phyloP scores from a whole-genome alignment of 2,329 filamentous ascomycete genomes.

The Emmonsiellopsis sp. region DNA sequence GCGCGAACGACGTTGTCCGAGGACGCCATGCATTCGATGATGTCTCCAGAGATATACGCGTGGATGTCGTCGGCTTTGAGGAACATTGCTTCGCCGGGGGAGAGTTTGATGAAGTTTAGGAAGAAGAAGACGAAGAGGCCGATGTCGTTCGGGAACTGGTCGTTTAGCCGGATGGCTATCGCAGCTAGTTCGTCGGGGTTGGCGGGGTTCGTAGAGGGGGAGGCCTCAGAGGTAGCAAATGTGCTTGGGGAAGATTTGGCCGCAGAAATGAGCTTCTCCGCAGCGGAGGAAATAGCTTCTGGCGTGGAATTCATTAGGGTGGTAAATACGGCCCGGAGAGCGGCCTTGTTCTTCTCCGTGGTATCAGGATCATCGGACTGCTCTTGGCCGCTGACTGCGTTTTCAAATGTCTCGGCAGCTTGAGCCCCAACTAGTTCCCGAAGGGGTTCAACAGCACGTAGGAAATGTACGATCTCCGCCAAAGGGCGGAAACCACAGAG shows the following conservation, averaged over 20 bases:
- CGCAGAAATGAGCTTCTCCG: slow-evolving; percentile 59
- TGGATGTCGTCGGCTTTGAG: slow-evolving; percentile 95
- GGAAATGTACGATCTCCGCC: slow-evolving; percentile 75
- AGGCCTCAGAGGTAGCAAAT: slow-evolving; percentile 54
- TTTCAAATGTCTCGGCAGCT: slow-evolving; percentile 45
- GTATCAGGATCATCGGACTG: slow-evolving; percentile 37
- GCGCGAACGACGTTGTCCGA: slow-evolving; percentile 98
- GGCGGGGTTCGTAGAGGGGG: slow-evolving; percentile 25
- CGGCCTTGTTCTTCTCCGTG: slow-evolving; percentile 61
- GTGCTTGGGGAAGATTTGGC: slow-evolving; percentile 57
- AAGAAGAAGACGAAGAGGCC: slow-evolving; percentile 95
- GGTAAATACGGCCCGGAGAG: slow-evolving; percentile 64
- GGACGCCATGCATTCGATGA: slow-evolving; percentile 97
- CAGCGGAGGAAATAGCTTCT: slow-evolving; percentile 54
- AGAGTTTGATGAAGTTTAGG: slow-evolving; percentile 84
- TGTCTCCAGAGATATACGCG: slow-evolving; percentile 68
- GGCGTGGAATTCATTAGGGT: slow-evolving; percentile 70
- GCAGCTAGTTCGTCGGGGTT: slow-evolving; percentile 57
- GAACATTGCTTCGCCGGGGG: slow-evolving; percentile 89
- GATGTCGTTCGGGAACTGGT: slow-evolving; percentile 80
- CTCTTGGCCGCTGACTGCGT: slow-evolving; percentile 47
- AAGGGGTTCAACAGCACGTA: slow-evolving; percentile 56
- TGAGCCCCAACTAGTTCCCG: slow-evolving; percentile 52
- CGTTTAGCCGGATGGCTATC: slow-evolving; percentile 66
- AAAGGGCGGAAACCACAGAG: slow-evolving; percentile 91